phyloP scores from a whole-genome alignment of 352 stramenopile genomes.

The Globisporangium takayamanum region DNA sequence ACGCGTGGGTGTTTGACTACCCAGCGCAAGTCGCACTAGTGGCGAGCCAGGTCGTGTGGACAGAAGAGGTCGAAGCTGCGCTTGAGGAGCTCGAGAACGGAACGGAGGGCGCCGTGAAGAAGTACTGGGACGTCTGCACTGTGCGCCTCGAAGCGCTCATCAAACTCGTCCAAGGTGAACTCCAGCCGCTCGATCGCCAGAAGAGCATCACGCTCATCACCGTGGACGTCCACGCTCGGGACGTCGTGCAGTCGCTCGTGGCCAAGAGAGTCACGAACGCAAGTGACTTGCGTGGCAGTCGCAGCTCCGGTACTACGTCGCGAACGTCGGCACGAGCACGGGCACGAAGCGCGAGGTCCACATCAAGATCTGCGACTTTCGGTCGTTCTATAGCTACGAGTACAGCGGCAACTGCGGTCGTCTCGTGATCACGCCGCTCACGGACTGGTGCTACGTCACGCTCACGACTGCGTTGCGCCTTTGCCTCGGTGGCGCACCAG shows the following conservation, averaged over 20 bases:
- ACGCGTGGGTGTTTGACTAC: conserved; percentile 90
- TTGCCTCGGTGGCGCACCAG: conserved; percentile 71
- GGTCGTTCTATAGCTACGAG: conserved; percentile 93
- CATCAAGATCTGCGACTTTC: conserved; percentile 90
- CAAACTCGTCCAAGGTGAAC: conserved; percentile 87
- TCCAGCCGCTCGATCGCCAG: conserved; percentile 59
- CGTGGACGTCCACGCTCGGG: conserved; percentile 95
- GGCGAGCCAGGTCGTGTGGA: conserved; percentile 93
- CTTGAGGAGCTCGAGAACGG: conserved; percentile 94
- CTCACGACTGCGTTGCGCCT: conserved; percentile 75
- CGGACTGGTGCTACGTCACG: conserved; percentile 88
- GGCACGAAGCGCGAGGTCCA: conserved; percentile 61
- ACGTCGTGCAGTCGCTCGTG: conserved; percentile 91
- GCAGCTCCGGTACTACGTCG: conserved; percentile 91
- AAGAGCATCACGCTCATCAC: conserved; percentile 98
- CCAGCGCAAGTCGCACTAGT: conserved; percentile 75
- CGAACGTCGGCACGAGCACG: conserved; percentile 36
- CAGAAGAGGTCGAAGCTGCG: conserved; percentile 85
- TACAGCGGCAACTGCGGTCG: conserved; percentile 93
- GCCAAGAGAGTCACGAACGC: conserved; percentile 89
- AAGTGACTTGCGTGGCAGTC: conserved; percentile 92
- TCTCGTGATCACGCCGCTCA: conserved; percentile 91
- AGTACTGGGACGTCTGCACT: conserved; percentile 91
- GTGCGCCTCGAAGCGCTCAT: conserved; percentile 90
- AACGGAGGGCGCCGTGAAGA: conserved; percentile 93